Percentiles rank a stretch among this genome's conserved stretches.
These are phyloP conservation scores for Posidonia australis DNA, from an alignment of 106 monocot species.

Conservation along the genomic window DNA sequence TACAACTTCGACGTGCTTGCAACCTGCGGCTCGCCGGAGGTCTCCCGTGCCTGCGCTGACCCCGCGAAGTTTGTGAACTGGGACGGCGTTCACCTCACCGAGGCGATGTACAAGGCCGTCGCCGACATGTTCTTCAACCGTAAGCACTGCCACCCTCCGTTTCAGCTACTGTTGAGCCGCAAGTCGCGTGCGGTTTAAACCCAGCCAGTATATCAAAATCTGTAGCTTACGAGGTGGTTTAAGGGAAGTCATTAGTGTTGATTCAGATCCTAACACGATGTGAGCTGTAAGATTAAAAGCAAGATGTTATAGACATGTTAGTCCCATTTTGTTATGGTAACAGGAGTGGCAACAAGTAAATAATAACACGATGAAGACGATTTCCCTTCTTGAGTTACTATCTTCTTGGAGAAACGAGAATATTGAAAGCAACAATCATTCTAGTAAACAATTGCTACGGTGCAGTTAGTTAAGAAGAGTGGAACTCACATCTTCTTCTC, in stretches of 20 bases:
- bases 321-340: background rate
- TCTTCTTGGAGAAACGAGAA: too few relatives aligned
- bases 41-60: conserved; percentile 31
- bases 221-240: too few relatives aligned
- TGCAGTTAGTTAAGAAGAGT: too few relatives aligned
- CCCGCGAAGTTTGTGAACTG: conserved; percentile 71
- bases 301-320: background rate
- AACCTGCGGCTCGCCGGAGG: conserved; percentile 66
- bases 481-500: too few relatives aligned
- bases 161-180: conserved; percentile 20
- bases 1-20: conserved; percentile 66
- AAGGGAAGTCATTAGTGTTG: background rate
- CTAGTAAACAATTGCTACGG: too few relatives aligned
- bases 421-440: too few relatives aligned
- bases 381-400: too few relatives aligned
- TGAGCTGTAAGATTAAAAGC: too few relatives aligned
- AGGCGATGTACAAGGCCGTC: conserved; percentile 62
- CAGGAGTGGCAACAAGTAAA: too few relatives aligned
- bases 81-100: conserved; percentile 93
- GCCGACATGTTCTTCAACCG: conserved; percentile 61
- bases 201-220: too few relatives aligned
- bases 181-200: too few relatives aligned
- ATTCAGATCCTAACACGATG: background rate
- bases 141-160: conserved; percentile 44
- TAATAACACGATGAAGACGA: too few relatives aligned